Base-by-base conservation (phyloP, 2,329 filamentous ascomycete genomes). In the Fusarium begoniae region DNA sequence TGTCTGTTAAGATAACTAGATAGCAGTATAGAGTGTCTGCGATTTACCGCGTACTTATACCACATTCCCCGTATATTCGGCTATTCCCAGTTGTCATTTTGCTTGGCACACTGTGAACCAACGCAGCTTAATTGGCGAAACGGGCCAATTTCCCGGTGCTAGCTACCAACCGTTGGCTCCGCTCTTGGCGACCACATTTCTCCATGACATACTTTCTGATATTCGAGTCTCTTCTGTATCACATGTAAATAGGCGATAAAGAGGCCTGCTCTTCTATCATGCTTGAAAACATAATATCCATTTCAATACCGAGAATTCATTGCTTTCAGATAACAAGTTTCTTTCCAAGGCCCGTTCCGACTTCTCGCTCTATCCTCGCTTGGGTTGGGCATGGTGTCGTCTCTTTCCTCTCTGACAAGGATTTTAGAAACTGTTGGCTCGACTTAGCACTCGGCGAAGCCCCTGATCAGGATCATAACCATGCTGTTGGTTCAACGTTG, bases 271-370 rank as follows among this genome's bases (percentile, higher is more conserved):
- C 8, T 35, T 24, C 30, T 51, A 1, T 11, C 17, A 10, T n/a
- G 11, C 15, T 18, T 32, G 32, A 35, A 8, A 2, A 30, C 12
- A 9, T 30, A 22, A 15, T 15, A 22, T 8, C 1, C 13, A 2
- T 8, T 18, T 17, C 10, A 3, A 17, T 13, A 5, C 11, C 3
- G 0, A n/a, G 5, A 32, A 12, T 3, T 0, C 1, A 6, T 17
- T 17, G 14, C 20, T 6, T 30, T n/a, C 14, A 22, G 2, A 12
- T 30, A 26, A 13, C 17, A 1, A 4, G 1, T 20, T 45, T 26
- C 43, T 24, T 8, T 24, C 3, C 22, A 13, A 8, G 9, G 3
- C n/a, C n/a, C n/a, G n/a, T 7, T 26, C 12, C 1, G 3, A 12
- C 18, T 2, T 37, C 17, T 11, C 32, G 3, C 18, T 17, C 1